phyloP scores from a whole-genome alignment of 805 yeast genomes.

The Candida broadrunensis region DNA sequence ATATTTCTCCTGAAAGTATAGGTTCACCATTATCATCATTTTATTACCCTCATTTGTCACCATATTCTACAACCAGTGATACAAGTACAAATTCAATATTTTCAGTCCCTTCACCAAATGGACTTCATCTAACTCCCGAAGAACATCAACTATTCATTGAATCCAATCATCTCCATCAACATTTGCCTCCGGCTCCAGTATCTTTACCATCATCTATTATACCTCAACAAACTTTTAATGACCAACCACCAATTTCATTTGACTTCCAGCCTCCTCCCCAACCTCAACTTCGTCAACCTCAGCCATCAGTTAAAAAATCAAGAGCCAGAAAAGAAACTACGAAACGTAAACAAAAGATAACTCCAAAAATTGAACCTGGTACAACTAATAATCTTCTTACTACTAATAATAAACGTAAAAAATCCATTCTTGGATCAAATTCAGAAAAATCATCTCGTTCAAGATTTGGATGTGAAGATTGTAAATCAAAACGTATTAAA shows the following conservation, averaged over 20 bases:
- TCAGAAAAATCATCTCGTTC: slow-evolving; percentile 12
- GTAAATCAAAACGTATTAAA: slow-evolving; percentile 18
- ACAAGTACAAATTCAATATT: neutral
- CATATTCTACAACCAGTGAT: neutral
- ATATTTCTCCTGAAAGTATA: neutral
- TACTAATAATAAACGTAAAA: neutral
- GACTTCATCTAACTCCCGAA: neutral
- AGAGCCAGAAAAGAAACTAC: neutral
- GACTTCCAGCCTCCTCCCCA: neutral
- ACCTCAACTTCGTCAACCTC: neutral
- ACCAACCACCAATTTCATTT: neutral
- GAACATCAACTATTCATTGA: no score
- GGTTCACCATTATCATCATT: neutral
- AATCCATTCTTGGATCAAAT: neutral
- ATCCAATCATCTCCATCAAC: neutral
- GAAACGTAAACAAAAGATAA: neutral
- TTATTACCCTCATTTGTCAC: slow-evolving; percentile 1
- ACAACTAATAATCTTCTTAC: neutral
- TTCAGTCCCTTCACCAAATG: neutral
- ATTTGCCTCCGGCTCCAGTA: neutral
- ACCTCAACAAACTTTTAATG: neutral
- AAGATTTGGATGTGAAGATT: slow-evolving; percentile 21
- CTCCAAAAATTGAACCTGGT: neutral
- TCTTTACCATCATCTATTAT: neutral
- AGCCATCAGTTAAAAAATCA: neutral